Conservation (phyloP, 2,329 filamentous ascomycete species). For the Myriosclerotinia curreyana region DNA sequence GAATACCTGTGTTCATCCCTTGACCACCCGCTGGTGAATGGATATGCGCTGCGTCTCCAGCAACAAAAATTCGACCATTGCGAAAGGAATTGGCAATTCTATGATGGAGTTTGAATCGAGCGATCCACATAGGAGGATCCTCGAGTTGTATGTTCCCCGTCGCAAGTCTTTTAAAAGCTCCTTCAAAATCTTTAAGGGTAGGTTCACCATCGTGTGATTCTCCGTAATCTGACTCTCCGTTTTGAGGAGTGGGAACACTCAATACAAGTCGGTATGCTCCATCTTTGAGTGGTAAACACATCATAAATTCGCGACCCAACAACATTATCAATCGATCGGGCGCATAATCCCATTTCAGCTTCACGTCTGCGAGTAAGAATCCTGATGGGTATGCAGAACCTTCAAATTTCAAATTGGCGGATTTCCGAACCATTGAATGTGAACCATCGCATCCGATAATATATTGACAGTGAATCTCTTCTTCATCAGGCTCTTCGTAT, state of each 20-base stretch:
- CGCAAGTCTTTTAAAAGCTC: conserved; percentile 36
- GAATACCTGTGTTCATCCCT: conserved; percentile 43
- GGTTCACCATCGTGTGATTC: conserved; percentile 27
- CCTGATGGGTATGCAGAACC: conserved; percentile 45
- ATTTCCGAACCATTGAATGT: conserved; percentile 47
- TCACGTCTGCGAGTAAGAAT: conserved; percentile 47
- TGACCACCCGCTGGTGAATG: conserved; percentile 42
- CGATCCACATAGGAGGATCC: conserved; percentile 43
- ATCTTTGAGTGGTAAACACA: conserved; percentile 39
- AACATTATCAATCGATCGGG: conserved; percentile 27
- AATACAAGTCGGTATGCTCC: conserved; percentile 37
- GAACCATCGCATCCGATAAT: conserved; percentile 54
- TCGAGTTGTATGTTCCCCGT: conserved; percentile 29
- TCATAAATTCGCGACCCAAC: conserved; percentile 41
- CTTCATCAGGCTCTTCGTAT: conserved; percentile 29
- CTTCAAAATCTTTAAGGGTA: conserved; percentile 40
- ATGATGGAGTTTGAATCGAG: conserved; percentile 47
- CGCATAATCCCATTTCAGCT: conserved; percentile 31
- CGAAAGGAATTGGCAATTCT: conserved; percentile 45
- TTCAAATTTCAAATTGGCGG: conserved; percentile 42
- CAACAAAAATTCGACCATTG: conserved; percentile 41
- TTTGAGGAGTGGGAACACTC: conserved; percentile 24
- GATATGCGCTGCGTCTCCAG: conserved; percentile 42
- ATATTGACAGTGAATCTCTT: conserved; percentile 42
- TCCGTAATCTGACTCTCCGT: conserved; percentile 19